These are phyloP conservation scores for Ophiosphaerella korrae DNA, from an alignment of 2,329 filamentous ascomycete species.

Conservation along the genomic window DNA sequence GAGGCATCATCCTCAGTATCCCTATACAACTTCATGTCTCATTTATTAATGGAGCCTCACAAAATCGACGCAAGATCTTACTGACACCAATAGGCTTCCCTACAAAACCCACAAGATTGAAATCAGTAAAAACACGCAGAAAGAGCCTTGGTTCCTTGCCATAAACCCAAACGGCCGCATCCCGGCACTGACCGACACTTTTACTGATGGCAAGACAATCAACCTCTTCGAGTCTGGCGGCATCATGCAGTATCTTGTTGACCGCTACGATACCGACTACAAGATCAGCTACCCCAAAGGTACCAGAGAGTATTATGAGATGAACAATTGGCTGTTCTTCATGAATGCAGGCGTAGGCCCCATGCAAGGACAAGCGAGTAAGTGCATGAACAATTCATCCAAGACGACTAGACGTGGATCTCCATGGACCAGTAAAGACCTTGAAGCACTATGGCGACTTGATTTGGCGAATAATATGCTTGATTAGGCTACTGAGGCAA, in stretches of 20 bases:
- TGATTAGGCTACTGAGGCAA: too few relatives aligned
- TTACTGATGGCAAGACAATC: slow-evolving; percentile 73
- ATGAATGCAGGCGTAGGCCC: slow-evolving; percentile 81
- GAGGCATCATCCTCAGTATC: too few relatives aligned
- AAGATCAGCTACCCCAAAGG: slow-evolving; percentile 80
- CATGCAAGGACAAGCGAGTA: slow-evolving; percentile 75
- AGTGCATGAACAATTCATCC: slow-evolving; percentile 10
- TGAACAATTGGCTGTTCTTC: slow-evolving; percentile 72
- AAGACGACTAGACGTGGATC: not conserved
- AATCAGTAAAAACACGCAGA: slow-evolving; percentile 78
- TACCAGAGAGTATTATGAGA: slow-evolving; percentile 76
- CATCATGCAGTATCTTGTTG: slow-evolving; percentile 83
- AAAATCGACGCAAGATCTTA: not conserved
- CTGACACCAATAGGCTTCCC: slow-evolving; percentile 55
- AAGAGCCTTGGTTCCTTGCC: slow-evolving; percentile 83
- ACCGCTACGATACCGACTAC: slow-evolving; percentile 79
- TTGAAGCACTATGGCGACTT: too few relatives aligned
- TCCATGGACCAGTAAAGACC: not conserved
- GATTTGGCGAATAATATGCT: too few relatives aligned
- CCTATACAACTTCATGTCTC: too few relatives aligned
- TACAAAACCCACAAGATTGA: slow-evolving; percentile 77
- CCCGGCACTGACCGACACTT: slow-evolving; percentile 79
- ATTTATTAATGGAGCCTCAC: not conserved
- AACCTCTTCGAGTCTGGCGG: slow-evolving; percentile 81
- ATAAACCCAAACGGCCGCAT: slow-evolving; percentile 96